Conservation (phyloP, 2,329 filamentous ascomycete species). For the Phoma sp. region DNA sequence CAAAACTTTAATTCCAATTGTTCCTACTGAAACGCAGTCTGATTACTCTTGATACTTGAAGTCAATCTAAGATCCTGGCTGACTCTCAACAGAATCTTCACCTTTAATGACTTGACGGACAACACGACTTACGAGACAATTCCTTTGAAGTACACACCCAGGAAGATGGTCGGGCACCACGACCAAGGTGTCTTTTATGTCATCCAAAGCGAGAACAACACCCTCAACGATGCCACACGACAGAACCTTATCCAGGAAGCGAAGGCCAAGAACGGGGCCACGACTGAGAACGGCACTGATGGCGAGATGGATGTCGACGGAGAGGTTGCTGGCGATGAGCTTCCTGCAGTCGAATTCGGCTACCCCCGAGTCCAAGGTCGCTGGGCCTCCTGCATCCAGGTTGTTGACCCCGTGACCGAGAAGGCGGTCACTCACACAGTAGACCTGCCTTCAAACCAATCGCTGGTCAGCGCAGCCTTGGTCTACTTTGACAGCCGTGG, state of each 20-base stretch:
- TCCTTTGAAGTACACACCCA: constrained; percentile 87
- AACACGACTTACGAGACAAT: constrained; percentile 88
- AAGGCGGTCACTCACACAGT: constrained; percentile 79
- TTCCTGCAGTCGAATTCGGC: constrained; percentile 85
- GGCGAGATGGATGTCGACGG: constrained; percentile 31
- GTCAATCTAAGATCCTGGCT: constrained; percentile 8
- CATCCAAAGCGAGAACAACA: constrained; percentile 92
- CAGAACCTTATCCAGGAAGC: constrained; percentile 78
- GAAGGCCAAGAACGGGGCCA: constrained; percentile 30
- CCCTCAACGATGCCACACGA: constrained; percentile 79
- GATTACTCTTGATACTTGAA: not conserved
- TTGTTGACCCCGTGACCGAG: constrained; percentile 78
- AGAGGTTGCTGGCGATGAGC: constrained; percentile 53
- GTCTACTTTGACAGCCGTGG: constrained; percentile 83
- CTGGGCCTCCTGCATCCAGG: constrained; percentile 95
- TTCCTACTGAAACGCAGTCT: constrained; percentile 81
- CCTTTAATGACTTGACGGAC: constrained; percentile 83
- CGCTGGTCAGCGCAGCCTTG: constrained; percentile 83
- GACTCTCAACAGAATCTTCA: constrained; percentile 73
- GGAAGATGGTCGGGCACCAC: constrained; percentile 85
- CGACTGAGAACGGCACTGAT: constrained; percentile 50
- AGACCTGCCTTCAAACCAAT: constrained; percentile 88
- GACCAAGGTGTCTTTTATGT: constrained; percentile 91
- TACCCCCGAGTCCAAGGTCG: constrained; percentile 83
- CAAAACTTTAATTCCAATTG: constrained; percentile 76